Base-by-base conservation (phyloP, 73 alveolate species). In the Paramecium biaurelia region DNA sequence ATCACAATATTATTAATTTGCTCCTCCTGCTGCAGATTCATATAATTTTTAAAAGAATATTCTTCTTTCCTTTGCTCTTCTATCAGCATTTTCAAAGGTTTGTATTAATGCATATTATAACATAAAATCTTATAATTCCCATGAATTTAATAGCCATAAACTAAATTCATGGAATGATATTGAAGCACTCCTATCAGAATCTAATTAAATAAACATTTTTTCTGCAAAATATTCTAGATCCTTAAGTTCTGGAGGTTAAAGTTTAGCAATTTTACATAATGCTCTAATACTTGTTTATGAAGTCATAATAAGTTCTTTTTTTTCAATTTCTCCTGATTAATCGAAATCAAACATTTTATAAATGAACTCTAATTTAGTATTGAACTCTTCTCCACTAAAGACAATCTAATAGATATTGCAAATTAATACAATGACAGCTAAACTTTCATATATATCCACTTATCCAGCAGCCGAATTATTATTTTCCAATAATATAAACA, bases 71-170 rank as follows among this genome's bases (percentile, higher is more conserved):
- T 43, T 89, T 47, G 92, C 57, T 28, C 94, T 76, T 49, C 94
- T 76, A 57, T 89, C 94, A 14, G 94, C 94, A 89, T 89, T 89
- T 45, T 89, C 94, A 53, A 43, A 89, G 8, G 94, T 89, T 70
- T 89, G 18, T 0, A 89, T 82, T 26, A 70, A 38, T 0, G 94
- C 94, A 68, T 89, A 89, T 41, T 70, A 70, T 12, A 89, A 30
- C 85, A 89, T 70, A 41, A 89, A 89, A 89, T 89, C 94, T 49
- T 89, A 49, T 12, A 89, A 37, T 14, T 89, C 94, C 94, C 94
- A 89, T 38, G 85, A 70, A 72, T 43, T 43, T 26, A 49, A 38
- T 28, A 89, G 34, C 94, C 94, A 89, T 20, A 28, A 6, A 32
- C 79, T 72, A 63, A 70, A 89, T 47, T 89, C 94, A 6, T 49